Evolutionary conservation across 768 basidiomycete genomes (phyloP).

Genomic region (Boletus speciosus): DNA sequence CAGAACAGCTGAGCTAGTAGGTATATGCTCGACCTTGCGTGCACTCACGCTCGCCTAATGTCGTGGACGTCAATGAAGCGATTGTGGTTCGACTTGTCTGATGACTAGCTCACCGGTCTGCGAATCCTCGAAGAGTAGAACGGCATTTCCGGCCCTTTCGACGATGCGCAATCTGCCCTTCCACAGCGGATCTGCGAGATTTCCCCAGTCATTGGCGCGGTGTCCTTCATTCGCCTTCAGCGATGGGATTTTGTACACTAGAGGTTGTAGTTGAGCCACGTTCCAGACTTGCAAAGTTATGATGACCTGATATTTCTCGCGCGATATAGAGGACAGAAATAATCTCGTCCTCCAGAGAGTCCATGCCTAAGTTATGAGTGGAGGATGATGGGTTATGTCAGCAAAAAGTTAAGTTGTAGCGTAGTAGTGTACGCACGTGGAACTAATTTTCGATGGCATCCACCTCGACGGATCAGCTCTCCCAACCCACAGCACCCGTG

Average conservation of each 20-base stretch:
- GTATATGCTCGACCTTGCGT: constrained; percentile 10
- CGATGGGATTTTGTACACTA: constrained; percentile 91
- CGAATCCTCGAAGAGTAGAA: constrained; percentile 76
- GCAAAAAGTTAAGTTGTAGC: neutral
- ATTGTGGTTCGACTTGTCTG: neutral
- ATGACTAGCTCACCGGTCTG: constrained; percentile 58
- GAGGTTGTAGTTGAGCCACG: constrained; percentile 17
- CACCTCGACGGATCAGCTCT: constrained; percentile 6
- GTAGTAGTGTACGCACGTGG: neutral
- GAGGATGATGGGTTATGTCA: constrained; percentile 24
- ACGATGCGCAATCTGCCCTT: constrained; percentile 86
- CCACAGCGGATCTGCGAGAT: constrained; percentile 80
- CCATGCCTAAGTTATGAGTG: constrained; percentile 37
- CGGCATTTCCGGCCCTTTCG: constrained; percentile 66
- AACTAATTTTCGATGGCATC: constrained; percentile 21
- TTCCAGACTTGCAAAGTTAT: constrained; percentile 8
- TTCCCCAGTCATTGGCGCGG: constrained; percentile 91
- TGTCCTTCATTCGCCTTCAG: constrained; percentile 85
- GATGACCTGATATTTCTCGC: constrained; percentile 84
- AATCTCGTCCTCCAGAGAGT: constrained; percentile 69
- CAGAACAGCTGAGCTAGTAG: constrained; percentile 1
- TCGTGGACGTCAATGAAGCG: constrained; percentile 1
- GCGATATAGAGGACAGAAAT: constrained; percentile 87
- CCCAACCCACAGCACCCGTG: constrained; percentile 14
- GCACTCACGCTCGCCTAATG: constrained; percentile 63